A percentile compares a stretch with the other conserved stretches of the same genome.
phyloP scores from a whole-genome alignment of 805 yeast species.

The Isabelozyma gotoi region DNA sequence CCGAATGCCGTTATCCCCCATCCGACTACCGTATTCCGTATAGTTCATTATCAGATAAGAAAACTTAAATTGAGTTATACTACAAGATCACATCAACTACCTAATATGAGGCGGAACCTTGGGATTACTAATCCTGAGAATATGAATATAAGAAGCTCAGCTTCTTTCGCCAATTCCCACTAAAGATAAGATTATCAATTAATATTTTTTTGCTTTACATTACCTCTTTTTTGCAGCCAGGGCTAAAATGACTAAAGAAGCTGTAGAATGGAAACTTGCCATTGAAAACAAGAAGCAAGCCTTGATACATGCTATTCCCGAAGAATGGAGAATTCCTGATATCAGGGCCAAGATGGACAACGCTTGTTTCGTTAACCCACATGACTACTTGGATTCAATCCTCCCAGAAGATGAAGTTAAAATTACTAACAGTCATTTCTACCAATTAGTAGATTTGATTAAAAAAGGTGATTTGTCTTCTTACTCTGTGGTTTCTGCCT shows the following conservation, averaged over 20 bases:
- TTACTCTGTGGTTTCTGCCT: constrained; percentile 14
- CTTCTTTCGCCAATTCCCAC: no score
- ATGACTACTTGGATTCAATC: constrained; percentile 6
- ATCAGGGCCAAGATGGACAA: constrained; percentile 3
- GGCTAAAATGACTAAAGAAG: neutral
- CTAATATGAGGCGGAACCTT: no score
- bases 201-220: neutral
- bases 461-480: constrained; percentile 6
- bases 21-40: neutral
- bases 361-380: constrained; percentile 5
- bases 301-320: constrained; percentile 1
- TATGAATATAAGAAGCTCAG: neutral
- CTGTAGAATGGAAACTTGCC: neutral
- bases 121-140: no score
- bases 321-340: constrained; percentile 1
- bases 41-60: no score
- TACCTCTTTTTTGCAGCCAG: neutral
- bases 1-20: neutral
- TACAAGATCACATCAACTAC: no score
- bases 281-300: neutral
- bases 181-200: no score
- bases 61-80: no score
- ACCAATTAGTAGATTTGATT: constrained; percentile 2
- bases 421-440: constrained; percentile 6
- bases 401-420: constrained; percentile 7